Evolutionary conservation across 176 grass and related monocot species (phyloP), one percentile per base, ranked within the genome.

Genomic region (Neostapfia colusana): DNA sequence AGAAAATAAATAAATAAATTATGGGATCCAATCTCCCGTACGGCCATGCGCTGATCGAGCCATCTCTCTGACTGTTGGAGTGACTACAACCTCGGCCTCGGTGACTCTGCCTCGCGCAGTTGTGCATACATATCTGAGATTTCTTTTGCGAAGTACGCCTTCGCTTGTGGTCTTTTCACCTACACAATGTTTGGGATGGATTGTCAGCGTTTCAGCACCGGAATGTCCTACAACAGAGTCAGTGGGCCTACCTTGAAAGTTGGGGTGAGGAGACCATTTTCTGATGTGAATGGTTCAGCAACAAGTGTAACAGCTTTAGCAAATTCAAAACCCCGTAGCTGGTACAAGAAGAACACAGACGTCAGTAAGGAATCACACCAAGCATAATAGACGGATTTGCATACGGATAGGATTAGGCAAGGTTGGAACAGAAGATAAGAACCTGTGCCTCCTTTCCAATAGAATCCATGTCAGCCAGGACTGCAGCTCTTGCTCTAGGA

Each of bases 261-360:
- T 56, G 95, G 95, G 69, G 95, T 98, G 43, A 94, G 89, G 65
- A 98, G 95, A 46, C 87, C 95, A 80, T 92, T 98, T 69, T 98
- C 95, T 70, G 88, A 20, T 74, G 95, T 94, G 77, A 98, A 98
- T 65, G 89, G 91, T 65, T 98, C 95, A 54, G 88, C 55, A 24
- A 92, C 87, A 54, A 98, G 77, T 15, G 86, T 86, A 74, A 94
- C 65, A 70, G 87, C 82, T 90, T 90, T 98, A 13, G 80, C 91
- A 82, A 90, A 90, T 78, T 98, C 95, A 72, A 98, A 94, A 76
- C 95, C 95, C 77, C 95, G 88, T 81, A 98, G 79, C 95, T 98
- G 86, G 65, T 56, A 70, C 20, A 81, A 46, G 23, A 46, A 44
- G 45, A 25, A 54, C 8, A 78, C 18, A 68, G 42, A 40, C 14